A percentile compares a stretch with the other conserved stretches of the same genome.
These are phyloP conservation scores for Starmerella riodocensis DNA, from an alignment of 805 yeast species.

Conservation along the genomic window DNA sequence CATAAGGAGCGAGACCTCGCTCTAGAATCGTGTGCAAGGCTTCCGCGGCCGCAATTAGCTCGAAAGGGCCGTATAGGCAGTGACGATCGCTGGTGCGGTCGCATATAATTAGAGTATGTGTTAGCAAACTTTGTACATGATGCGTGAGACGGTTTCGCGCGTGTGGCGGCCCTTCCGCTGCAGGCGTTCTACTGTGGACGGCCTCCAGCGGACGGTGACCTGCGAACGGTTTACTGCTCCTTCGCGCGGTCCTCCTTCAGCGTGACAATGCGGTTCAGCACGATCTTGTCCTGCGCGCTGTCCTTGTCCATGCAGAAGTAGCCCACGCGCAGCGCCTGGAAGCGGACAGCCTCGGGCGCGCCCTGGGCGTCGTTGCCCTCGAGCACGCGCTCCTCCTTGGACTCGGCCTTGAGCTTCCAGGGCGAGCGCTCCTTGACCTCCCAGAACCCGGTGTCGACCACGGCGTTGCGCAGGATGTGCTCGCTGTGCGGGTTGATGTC, in stretches of 20 bases:
- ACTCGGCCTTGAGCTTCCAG: constrained; percentile 43
- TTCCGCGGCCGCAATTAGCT: no score
- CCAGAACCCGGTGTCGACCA: constrained; percentile 65
- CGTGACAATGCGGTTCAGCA: constrained; percentile 84
- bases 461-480: constrained; percentile 46
- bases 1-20: no score
- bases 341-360: constrained; percentile 72
- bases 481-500: constrained; percentile 77
- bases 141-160: no score
- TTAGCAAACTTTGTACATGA: no score
- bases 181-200: no score
- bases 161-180: no score
- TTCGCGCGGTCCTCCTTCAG: constrained; percentile 59
- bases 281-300: constrained; percentile 43
- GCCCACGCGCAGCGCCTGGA: constrained; percentile 96
- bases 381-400: constrained; percentile 43
- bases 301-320: constrained; percentile 87
- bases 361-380: constrained; percentile 47
- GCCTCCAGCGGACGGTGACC: no score
- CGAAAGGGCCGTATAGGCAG: no score
- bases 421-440: constrained; percentile 63
- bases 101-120: no score
- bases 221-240: constrained; percentile 14
- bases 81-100: no score
- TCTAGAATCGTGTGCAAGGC: no score